phyloP scores from a whole-genome alignment of 2,329 filamentous ascomycete species.

The Emergomyces africanus region DNA sequence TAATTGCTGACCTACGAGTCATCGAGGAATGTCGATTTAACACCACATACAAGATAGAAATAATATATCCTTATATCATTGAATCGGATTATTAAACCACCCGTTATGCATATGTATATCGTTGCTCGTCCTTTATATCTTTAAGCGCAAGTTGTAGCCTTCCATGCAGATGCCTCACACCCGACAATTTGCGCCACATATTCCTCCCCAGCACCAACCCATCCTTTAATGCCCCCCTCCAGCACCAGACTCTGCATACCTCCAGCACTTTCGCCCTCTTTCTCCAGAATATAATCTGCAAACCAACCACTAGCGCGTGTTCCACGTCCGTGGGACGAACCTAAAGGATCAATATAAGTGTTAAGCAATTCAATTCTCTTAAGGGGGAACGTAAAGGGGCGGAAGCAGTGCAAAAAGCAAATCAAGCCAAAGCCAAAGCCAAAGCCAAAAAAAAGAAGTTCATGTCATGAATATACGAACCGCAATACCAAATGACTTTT shows the following conservation, averaged over 20 bases:
- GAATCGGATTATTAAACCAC: not conserved
- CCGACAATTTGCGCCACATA: constrained; percentile 38
- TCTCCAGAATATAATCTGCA: constrained; percentile 36
- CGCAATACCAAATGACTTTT: constrained; percentile 30
- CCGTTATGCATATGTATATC: not conserved
- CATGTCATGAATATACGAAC: constrained; percentile 16
- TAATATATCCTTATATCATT: not conserved
- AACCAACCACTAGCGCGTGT: constrained; percentile 45
- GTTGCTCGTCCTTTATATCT: not conserved
- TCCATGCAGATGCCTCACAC: constrained; percentile 30
- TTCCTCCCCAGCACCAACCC: constrained; percentile 37
- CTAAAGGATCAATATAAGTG: constrained; percentile 20
- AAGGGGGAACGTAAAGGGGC: not conserved
- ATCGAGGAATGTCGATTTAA: not conserved
- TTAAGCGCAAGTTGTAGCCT: not conserved
- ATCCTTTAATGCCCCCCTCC: constrained; percentile 42
- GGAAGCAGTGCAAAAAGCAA: not conserved
- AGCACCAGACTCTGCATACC: constrained; percentile 39
- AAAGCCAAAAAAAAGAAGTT: not conserved
- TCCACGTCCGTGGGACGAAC: constrained; percentile 43
- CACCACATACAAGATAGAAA: not conserved
- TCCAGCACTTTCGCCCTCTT: constrained; percentile 10
- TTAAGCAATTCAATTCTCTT: not conserved
- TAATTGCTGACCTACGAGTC: not conserved
- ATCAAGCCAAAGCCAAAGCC: not conserved